phyloP scores from a whole-genome alignment of 169 alveolate species.

The Plasmodium cynomolgi region DNA sequence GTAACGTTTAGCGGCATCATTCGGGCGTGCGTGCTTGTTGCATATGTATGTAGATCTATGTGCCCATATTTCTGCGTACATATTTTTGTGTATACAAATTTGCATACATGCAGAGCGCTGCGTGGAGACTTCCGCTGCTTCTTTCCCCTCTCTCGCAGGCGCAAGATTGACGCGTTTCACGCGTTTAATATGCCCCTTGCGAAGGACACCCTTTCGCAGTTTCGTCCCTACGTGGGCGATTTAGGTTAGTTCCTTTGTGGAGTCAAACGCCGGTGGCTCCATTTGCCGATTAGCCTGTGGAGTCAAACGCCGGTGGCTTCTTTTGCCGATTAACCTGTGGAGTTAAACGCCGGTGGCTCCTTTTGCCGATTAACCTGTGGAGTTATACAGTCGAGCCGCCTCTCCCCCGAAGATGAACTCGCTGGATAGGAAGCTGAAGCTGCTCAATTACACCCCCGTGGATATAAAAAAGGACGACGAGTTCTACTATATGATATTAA shows the following conservation, averaged over 20 bases:
- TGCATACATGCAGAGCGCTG: neutral
- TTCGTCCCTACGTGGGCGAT: neutral
- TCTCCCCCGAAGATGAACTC: slow-evolving; percentile 21
- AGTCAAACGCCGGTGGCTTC: neutral
- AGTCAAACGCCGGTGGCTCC: neutral
- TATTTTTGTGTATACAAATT: neutral
- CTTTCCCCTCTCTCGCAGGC: neutral
- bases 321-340: neutral
- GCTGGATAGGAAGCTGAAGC: slow-evolving; percentile 38
- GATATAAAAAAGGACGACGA: slow-evolving; percentile 58
- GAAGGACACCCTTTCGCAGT: neutral
- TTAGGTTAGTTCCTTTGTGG: neutral
- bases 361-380: neutral
- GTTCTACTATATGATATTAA: slow-evolving; percentile 40
- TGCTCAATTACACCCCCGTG: slow-evolving; percentile 14
- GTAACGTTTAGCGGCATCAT: neutral
- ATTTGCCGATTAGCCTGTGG: neutral
- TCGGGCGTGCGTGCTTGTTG: neutral
- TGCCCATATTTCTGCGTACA: neutral
- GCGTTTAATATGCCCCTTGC: neutral
- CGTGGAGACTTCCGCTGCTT: neutral
- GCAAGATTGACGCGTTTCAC: neutral
- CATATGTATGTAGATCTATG: neutral
- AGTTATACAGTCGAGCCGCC: neutral
- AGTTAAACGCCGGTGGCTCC: neutral